phyloP scores from a whole-genome alignment of 768 basidiomycete genomes.

The Kondoa subrosea region DNA sequence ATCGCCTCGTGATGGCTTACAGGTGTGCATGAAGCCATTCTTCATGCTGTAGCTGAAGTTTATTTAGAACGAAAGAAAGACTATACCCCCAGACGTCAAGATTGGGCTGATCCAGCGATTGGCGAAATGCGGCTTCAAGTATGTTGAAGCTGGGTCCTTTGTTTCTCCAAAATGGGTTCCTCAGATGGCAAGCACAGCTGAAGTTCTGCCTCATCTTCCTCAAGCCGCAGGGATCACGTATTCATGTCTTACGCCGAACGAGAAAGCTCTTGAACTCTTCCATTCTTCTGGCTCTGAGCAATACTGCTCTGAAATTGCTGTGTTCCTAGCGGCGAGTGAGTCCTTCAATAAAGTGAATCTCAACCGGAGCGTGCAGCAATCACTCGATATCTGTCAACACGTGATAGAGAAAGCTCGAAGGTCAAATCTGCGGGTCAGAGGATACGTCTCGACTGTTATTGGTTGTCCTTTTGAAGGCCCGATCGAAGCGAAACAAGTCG shows the following conservation, averaged over 20 bases:
- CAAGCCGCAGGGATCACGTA: background rate
- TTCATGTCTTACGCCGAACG: slow-evolving; percentile 15
- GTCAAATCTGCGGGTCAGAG: slow-evolving; percentile 45
- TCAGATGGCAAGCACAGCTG: slow-evolving; percentile 18
- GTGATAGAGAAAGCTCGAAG: slow-evolving; percentile 49
- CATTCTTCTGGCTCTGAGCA: background rate
- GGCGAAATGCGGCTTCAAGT: slow-evolving; percentile 3
- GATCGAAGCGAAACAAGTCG: slow-evolving; percentile 48
- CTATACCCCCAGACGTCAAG: slow-evolving; percentile 11
- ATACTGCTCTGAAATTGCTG: slow-evolving; percentile 33
- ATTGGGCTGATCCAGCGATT: slow-evolving; percentile 15
- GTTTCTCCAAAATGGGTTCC: slow-evolving; percentile 9
- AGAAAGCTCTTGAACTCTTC: slow-evolving; percentile 10
- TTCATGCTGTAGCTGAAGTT: background rate
- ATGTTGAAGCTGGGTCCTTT: slow-evolving; percentile 19
- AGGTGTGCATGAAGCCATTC: background rate
- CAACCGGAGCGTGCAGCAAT: slow-evolving; percentile 55
- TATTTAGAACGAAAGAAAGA: slow-evolving; percentile 15
- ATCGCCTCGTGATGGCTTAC: slow-evolving; percentile 16
- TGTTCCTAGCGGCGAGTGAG: slow-evolving; percentile 80
- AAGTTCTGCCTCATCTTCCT: slow-evolving; percentile 10
- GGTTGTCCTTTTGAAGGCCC: slow-evolving; percentile 69
- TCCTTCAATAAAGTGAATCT: slow-evolving; percentile 72
- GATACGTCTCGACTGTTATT: slow-evolving; percentile 24
- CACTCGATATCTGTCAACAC: slow-evolving; percentile 45